A percentile compares a stretch with the other conserved stretches of the same genome.
phyloP scores from a whole-genome alignment of 345 rosid species.

The Jatropha curcas region DNA sequence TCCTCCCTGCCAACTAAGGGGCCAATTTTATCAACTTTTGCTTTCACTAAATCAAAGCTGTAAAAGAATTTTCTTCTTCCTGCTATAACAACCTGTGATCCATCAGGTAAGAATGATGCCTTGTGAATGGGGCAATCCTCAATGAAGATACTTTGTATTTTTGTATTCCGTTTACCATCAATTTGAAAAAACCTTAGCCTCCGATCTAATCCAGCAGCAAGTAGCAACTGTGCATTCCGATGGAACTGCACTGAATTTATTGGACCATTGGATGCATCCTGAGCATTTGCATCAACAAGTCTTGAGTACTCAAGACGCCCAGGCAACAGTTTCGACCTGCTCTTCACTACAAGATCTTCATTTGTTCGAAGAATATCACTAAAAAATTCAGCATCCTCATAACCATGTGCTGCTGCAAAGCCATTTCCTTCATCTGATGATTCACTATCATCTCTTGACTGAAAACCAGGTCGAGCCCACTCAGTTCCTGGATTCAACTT shows the following conservation, averaged over 20 bases:
- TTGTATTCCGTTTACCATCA: conserved; percentile 91
- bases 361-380: conserved; percentile 63
- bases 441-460: conserved; percentile 31
- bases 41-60: conserved; percentile 82
- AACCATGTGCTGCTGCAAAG: conserved; percentile 30
- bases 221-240: conserved; percentile 79
- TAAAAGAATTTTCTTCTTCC: conserved; percentile 95
- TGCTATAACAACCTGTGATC: conserved; percentile 83
- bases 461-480: conserved; percentile 67
- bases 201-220: conserved; percentile 75
- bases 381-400: conserved; percentile 38
- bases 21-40: conserved; percentile 74
- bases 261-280: conserved; percentile 69
- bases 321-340: conserved; percentile 52
- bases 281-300: conserved; percentile 81
- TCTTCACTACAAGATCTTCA: conserved; percentile 80
- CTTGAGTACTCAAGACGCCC: conserved; percentile 79
- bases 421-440: conserved; percentile 55
- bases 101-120: conserved; percentile 83
- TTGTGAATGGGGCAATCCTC: conserved; percentile 81
- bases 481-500: conserved; percentile 87
- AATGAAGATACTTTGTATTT: conserved; percentile 79
- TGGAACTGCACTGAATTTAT: conserved; percentile 88
- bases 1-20: conserved; percentile 96
- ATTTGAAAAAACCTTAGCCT: conserved; percentile 81